These are phyloP conservation scores for Dioszegia hungarica DNA, from an alignment of 768 basidiomycete genomes.

Conservation along the genomic window DNA sequence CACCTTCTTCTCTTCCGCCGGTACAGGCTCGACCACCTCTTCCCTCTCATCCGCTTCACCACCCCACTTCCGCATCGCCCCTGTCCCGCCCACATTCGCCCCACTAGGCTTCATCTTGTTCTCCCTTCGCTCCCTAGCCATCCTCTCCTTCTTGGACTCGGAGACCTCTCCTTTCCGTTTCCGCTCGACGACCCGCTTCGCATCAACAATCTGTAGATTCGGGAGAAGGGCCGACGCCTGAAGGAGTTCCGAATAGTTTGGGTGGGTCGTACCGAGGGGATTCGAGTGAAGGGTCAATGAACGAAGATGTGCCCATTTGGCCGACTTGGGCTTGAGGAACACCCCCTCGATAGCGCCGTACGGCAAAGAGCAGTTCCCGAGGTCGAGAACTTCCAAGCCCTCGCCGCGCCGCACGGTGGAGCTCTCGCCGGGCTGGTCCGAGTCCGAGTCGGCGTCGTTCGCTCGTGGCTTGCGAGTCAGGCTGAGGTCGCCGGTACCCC, in stretches of 20 bases:
- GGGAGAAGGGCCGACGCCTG: constrained; percentile 21
- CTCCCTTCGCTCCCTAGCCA: constrained; percentile 22
- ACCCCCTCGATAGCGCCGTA: constrained; percentile 9
- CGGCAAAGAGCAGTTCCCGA: constrained; percentile 37
- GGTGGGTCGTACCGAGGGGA: constrained; percentile 23
- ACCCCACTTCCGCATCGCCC: constrained; percentile 34
- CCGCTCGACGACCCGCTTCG: constrained; percentile 35
- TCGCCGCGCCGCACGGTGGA: constrained; percentile 16
- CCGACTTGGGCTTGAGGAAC: constrained; percentile 11
- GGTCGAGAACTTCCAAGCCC: constrained; percentile 38
- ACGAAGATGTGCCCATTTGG: constrained; percentile 24
- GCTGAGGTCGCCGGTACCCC: constrained; percentile 36
- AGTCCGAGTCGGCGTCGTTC: not conserved
- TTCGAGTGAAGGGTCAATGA: constrained; percentile 36
- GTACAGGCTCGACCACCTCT: not conserved
- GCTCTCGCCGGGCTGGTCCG: not conserved
- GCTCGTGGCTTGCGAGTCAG: constrained; percentile 7
- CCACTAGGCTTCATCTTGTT: constrained; percentile 32
- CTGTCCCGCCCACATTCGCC: constrained; percentile 25
- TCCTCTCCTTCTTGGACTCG: constrained; percentile 24
- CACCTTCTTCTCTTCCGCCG: not conserved
- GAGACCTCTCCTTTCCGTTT: constrained; percentile 32
- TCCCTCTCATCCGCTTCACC: constrained; percentile 1
- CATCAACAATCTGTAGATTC: constrained; percentile 41
- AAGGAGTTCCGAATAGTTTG: constrained; percentile 25